These are phyloP conservation scores for Boletus coccyginus DNA, from an alignment of 768 basidiomycete genomes.

Conservation along the genomic window DNA sequence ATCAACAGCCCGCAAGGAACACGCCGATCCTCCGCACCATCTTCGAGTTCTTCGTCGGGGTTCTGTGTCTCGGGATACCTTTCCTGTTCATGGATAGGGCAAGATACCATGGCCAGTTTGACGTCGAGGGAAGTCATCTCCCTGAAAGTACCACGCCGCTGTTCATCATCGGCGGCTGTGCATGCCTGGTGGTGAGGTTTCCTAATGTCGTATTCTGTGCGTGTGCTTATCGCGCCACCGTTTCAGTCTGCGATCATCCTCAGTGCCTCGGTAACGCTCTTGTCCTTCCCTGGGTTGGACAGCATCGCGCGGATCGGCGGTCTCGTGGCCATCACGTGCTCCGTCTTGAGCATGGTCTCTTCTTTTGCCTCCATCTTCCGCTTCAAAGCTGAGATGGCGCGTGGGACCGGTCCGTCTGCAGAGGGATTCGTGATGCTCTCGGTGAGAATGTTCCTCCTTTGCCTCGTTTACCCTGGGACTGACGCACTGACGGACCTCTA, in stretches of 20 bases:
- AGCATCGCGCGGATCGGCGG: conserved; percentile 59
- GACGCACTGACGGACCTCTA: background rate
- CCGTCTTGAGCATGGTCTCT: conserved; percentile 66
- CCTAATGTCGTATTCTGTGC: background rate
- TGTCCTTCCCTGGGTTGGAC: conserved; percentile 75
- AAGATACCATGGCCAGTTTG: conserved; percentile 43
- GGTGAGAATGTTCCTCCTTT: conserved; percentile 28
- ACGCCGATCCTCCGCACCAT: conserved; percentile 47
- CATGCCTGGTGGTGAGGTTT: conserved; percentile 58
- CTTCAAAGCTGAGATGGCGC: conserved; percentile 64
- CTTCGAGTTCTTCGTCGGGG: conserved; percentile 56
- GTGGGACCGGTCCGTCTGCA: conserved; percentile 41
- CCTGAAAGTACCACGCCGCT: conserved; percentile 49
- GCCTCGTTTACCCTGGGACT: background rate
- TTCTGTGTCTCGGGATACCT: conserved; percentile 75
- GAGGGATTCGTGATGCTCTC: conserved; percentile 58
- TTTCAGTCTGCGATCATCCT: conserved; percentile 73
- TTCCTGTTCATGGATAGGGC: conserved; percentile 66
- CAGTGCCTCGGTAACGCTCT: conserved; percentile 79
- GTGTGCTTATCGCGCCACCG: background rate
- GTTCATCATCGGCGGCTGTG: conserved; percentile 63
- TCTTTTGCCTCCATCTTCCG: conserved; percentile 68
- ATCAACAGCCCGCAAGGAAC: conserved; percentile 26
- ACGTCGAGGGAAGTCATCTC: conserved; percentile 56
- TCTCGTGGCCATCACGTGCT: conserved; percentile 66